Evolutionary conservation across 768 basidiomycete genomes (phyloP), one percentile per base, ranked within the genome.

Genomic region (Amanita fuliginea): DNA sequence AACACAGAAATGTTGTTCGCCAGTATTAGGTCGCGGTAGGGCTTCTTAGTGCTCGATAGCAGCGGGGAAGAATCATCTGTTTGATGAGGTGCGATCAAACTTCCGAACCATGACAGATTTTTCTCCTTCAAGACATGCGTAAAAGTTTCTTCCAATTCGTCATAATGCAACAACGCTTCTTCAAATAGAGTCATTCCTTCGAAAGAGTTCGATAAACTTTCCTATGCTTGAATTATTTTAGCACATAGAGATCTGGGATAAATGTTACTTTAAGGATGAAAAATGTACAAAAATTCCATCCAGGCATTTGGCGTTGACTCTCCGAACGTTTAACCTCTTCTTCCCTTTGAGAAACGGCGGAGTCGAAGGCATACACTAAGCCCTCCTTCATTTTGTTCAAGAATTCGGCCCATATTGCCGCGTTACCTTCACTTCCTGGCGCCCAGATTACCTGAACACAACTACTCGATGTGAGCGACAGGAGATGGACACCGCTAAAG

Each of bases 261-360:
- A 39, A 34, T 49, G 47, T 47, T 51, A 91, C 95, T 81, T 98
- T 99, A 33, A 94, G 71, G 45, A 93, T 80, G 65, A 97, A 97
- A 70, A 94, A 98, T 0, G 87, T 93, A 62, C 93, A 94, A 61
- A 96, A 99, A 60, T 96, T 96, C 96, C 96, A 99, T 7, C 96
- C 95, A 1, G 92, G 91, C 80, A 93, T 87, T 57, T 85, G 77
- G 49, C 89, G 76, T 64, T 97, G 90, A 42, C 80, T 75, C 60
- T 99, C 95, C 0, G 88, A 90, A 33, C 90, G 78, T 57, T 76
- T 83, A 3, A 97, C 85, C 53, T 96, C 93, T 40, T 98, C 96
- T 59, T 94, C 90, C 13, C 91, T 75, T 51, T 81, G 80, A 8
- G 74, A 66, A 35, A 98, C 73, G 1, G 86, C 81, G 14, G 72